A percentile compares a stretch with the other conserved stretches of the same genome.
Evolutionary conservation across 1,139 yeast genomes (phyloP).

Genomic region (Hanseniaspora uvarum): DNA sequence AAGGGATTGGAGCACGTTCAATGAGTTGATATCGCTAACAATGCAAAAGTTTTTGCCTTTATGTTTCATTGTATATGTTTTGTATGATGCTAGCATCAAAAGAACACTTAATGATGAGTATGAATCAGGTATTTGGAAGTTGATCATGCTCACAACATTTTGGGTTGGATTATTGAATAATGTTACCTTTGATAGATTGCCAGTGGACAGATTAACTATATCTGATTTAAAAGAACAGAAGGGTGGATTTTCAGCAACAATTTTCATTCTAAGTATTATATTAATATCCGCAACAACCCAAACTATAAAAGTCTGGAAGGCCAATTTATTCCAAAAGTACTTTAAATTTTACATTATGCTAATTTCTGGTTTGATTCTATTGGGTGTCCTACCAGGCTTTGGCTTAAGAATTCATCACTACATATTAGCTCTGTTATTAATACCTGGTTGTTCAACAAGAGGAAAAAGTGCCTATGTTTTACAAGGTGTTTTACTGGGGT

Average conservation of each 20-base stretch:
- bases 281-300: conserved; percentile 54
- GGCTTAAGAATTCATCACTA: conserved; percentile 83
- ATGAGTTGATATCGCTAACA: conserved; percentile 58
- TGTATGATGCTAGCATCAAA: conserved; percentile 53
- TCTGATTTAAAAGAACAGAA: conserved; percentile 62
- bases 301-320: conserved; percentile 68
- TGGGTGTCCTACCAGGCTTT: conserved; percentile 54
- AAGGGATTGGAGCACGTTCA: conserved; percentile 39
- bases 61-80: conserved; percentile 55
- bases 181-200: conserved; percentile 76
- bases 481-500: conserved; percentile 76
- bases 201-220: conserved; percentile 71
- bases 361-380: conserved; percentile 36
- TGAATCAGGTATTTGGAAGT: conserved; percentile 44
- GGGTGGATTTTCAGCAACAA: conserved; percentile 63
- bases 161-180: conserved; percentile 83
- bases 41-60: conserved; percentile 68
- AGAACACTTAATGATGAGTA: conserved; percentile 30
- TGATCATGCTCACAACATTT: conserved; percentile 67
- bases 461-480: conserved; percentile 60
- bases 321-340: conserved; percentile 61
- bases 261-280: conserved; percentile 40
- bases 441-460: conserved; percentile 81
- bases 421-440: conserved; percentile 61
- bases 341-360: conserved; percentile 42